These are phyloP conservation scores for Nitzschia palea DNA, from an alignment of 108 stramenopile genomes.

Conservation along the genomic window DNA sequence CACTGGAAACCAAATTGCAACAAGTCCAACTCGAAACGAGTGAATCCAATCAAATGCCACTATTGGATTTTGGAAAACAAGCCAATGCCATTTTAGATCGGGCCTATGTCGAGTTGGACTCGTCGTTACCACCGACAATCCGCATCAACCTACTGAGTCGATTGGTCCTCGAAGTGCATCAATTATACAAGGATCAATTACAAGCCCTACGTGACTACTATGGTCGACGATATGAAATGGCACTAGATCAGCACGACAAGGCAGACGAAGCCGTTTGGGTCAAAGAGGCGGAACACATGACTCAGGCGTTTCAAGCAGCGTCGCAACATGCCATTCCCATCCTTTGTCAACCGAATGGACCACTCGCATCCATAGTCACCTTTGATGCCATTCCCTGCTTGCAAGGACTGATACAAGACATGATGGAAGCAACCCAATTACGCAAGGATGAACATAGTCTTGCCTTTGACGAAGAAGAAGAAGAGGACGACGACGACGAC, in stretches of 20 bases:
- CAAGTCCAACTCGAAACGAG: conserved; percentile 22
- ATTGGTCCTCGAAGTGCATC: conserved; percentile 26
- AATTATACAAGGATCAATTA: conserved; percentile 35
- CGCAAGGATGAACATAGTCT: conserved; percentile 44
- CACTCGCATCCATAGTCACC: background rate
- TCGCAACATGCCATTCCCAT: conserved; percentile 62
- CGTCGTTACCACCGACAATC: conserved; percentile 3
- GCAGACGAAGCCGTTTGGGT: conserved; percentile 24
- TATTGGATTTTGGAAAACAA: conserved; percentile 50
- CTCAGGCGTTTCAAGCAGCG: conserved; percentile 55
- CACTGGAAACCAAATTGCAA: conserved; percentile 42
- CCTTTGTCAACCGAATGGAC: conserved; percentile 22
- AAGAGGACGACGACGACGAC: conserved; percentile 29
- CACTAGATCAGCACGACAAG: conserved; percentile 18
- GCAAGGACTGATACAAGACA: conserved; percentile 69
- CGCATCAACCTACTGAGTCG: conserved; percentile 14
- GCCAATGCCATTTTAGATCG: conserved; percentile 39
- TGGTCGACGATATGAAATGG: conserved; percentile 35
- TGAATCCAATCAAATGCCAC: conserved; percentile 28
- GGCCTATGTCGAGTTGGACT: conserved; percentile 18
- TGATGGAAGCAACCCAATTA: conserved; percentile 59
- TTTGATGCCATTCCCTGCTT: conserved; percentile 48
- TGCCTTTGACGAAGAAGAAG: conserved; percentile 31
- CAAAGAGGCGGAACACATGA: conserved; percentile 43
- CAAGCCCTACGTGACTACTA: conserved; percentile 40